Evolutionary conservation across 2,329 filamentous ascomycete species (phyloP).

Genomic region (Sclerotinia nivalis): DNA sequence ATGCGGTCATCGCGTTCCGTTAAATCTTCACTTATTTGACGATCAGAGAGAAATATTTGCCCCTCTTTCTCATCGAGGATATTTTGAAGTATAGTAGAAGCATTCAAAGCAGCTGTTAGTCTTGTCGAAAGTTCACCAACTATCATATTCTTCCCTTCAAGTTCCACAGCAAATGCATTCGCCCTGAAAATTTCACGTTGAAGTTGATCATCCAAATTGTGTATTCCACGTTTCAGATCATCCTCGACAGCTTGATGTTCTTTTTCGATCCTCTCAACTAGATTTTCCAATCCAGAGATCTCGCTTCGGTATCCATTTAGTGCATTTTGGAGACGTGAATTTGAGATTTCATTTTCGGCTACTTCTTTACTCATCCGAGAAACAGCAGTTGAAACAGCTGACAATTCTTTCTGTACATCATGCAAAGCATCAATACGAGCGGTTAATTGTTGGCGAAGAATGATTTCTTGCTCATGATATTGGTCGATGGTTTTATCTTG

Average conservation of each 20-base stretch:
- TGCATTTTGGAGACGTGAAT: conserved; percentile 53
- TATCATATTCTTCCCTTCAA: conserved; percentile 44
- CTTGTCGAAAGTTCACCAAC: conserved; percentile 49
- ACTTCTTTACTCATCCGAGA: conserved; percentile 32
- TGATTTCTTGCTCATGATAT: conserved; percentile 57
- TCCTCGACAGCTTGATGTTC: conserved; percentile 34
- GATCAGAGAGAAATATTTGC: conserved; percentile 3
- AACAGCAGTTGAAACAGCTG: conserved; percentile 27
- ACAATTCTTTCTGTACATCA: conserved; percentile 48
- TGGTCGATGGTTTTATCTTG: conserved; percentile 59
- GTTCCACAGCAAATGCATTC: conserved; percentile 34
- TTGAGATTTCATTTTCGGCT: conserved; percentile 46
- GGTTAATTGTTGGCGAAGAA: conserved; percentile 57
- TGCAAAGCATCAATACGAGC: conserved; percentile 55
- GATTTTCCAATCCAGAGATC: conserved; percentile 53
- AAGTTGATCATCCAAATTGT: conserved; percentile 37
- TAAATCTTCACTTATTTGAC: conserved; percentile 48
- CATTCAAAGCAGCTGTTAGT: conserved; percentile 46
- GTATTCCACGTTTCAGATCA: conserved; percentile 27
- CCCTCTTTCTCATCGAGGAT: conserved; percentile 34
- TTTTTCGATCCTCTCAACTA: conserved; percentile 52
- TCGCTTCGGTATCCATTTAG: conserved; percentile 56
- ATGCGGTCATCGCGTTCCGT: conserved; percentile 54
- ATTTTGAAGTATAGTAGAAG: conserved; percentile 44
- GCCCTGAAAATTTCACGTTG: conserved; percentile 43